Evolutionary conservation across 371 early-diverging fungal genomes (phyloP).

Genomic region (Rhizomucor pusillus): DNA sequence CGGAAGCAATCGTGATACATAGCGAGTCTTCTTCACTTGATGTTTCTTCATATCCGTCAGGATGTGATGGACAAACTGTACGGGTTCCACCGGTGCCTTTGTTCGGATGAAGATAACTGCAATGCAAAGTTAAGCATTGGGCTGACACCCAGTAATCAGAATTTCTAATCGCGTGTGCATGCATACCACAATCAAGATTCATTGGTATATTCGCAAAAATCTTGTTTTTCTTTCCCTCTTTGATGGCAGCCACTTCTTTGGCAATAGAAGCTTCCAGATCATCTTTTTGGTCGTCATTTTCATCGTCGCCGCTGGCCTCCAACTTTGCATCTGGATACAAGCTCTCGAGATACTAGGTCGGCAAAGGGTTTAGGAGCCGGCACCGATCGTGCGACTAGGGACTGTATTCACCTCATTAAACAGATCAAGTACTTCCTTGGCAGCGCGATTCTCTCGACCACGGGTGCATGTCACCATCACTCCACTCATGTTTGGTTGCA

Average conservation of each 20-base stretch:
- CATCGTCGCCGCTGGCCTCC: conserved; percentile 4
- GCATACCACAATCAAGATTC: conserved; percentile 61
- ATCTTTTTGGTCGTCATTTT: conserved; percentile 32
- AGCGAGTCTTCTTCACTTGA: conserved; percentile 59
- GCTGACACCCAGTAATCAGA: conserved; percentile 1
- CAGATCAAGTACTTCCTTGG: conserved; percentile 56
- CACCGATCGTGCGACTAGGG: neutral
- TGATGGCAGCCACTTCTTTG: conserved; percentile 62
- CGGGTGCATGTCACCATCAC: conserved; percentile 63
- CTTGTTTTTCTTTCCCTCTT: conserved; percentile 35
- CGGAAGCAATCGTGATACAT: conserved; percentile 63
- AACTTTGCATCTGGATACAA: conserved; percentile 42
- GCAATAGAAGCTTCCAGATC: conserved; percentile 67
- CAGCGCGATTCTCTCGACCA: conserved; percentile 54
- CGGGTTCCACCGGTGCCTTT: conserved; percentile 54
- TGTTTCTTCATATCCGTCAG: conserved; percentile 57
- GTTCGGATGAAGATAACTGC: conserved; percentile 22
- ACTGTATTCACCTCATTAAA: conserved; percentile 48
- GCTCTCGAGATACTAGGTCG: conserved; percentile 47
- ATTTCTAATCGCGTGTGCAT: neutral
- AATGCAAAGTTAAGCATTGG: neutral
- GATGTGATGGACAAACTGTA: conserved; percentile 56
- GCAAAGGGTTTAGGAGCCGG: neutral
- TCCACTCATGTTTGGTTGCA: conserved; percentile 64
- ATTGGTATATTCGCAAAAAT: conserved; percentile 54